Evolutionary conservation across 768 basidiomycete species (phyloP).

Genomic region (Trametes coccinea): DNA sequence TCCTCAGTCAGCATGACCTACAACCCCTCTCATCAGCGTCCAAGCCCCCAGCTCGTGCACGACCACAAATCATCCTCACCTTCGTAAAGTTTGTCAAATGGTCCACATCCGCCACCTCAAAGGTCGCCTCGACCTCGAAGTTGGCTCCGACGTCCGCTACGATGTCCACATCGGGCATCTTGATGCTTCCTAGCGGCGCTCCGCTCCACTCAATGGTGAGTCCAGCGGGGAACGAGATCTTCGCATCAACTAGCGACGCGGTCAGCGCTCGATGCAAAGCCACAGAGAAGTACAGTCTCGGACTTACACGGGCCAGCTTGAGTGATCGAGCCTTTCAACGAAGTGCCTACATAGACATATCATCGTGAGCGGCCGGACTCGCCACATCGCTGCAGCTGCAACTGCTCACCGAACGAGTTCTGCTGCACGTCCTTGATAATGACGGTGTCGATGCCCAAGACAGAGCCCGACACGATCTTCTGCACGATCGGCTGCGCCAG

Average conservation of each 20-base stretch:
- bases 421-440: conserved; percentile 60
- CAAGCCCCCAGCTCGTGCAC: neutral
- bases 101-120: conserved; percentile 56
- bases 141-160: conserved; percentile 64
- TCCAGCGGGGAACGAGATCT: conserved; percentile 63
- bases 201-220: conserved; percentile 62
- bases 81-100: conserved; percentile 67
- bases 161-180: conserved; percentile 59
- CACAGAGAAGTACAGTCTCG: neutral
- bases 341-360: conserved; percentile 26
- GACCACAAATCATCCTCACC: conserved; percentile 30
- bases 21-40: neutral
- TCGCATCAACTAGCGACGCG: conserved; percentile 53
- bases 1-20: conserved; percentile 60
- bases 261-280: neutral
- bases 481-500: conserved; percentile 77
- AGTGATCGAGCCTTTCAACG: conserved; percentile 60
- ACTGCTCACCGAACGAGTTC: conserved; percentile 51
- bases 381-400: no score
- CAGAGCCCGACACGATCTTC: conserved; percentile 59
- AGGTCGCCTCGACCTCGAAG: conserved; percentile 53
- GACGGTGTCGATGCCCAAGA: conserved; percentile 57
- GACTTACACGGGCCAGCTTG: conserved; percentile 72
- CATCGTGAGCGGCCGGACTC: no score
- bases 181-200: conserved; percentile 55